Base-by-base conservation (phyloP, 495 filamentous ascomycete genomes). In the Trypethelium eluteriae region DNA sequence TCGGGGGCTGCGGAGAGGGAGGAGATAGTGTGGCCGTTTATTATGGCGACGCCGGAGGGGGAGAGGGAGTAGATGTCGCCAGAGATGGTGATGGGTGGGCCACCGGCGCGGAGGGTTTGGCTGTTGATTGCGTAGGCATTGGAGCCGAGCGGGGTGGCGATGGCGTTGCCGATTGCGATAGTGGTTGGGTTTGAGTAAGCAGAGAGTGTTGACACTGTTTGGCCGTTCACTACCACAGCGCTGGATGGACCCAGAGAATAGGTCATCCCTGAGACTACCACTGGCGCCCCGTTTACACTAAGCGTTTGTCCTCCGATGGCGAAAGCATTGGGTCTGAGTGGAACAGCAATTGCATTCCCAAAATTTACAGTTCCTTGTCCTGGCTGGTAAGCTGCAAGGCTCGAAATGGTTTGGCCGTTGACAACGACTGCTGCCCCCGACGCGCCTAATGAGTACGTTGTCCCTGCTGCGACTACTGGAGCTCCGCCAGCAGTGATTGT, bases 251-350 rank as follows among this genome's bases (percentile, higher is more conserved):
- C 49, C 18, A 53, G 49, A 5, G 49, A 53, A 25, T 53, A 53
- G 5, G 49, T 53, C 49, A 2, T 53, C n/a, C 49, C 49, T 53
- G 49, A 11, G 5, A 5, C 49, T 53, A 53, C n/a, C 49, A 53
- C 49, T 53, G 49, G 12, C n/a, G 49, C 49, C 2, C 49, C 49
- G 49, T 25, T 25, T 2, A 53, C 11, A 25, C 49, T 53, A n/a
- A 53, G 11, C 49, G 49, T 53, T 53, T 53, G 49, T 25, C 49
- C 49, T 53, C 49, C 49, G 11, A 53, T 53, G 49, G 49, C 49
- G 18, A 53, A 14, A 53, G 49, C 49, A n/a, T 53, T 53, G 16
- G 49, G 18, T 53, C 49, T n/a, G 5, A 53, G 18, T 2, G 49
- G 49, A 11, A n/a, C 2, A 25, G 49, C 49, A 18, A 53, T 53